A percentile compares a stretch with the other conserved stretches of the same genome.
phyloP scores from a whole-genome alignment of 2,329 filamentous ascomycete genomes.

The Neopestalotiopsis rosae region DNA sequence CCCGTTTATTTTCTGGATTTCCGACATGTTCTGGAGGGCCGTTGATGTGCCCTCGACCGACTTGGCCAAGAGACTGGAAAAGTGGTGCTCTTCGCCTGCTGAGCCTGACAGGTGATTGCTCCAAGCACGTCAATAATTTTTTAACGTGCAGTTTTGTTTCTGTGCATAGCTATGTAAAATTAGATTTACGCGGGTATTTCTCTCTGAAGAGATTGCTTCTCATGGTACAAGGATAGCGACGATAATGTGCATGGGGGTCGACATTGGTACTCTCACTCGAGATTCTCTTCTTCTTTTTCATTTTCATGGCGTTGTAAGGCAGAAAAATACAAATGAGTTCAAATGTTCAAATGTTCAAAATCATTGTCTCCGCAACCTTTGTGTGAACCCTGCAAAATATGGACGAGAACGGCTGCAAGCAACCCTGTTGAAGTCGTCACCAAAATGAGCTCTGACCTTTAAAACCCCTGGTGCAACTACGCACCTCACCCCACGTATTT shows the following conservation, averaged over 20 bases:
- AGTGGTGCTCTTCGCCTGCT: slow-evolving; percentile 25
- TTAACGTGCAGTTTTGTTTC: background rate
- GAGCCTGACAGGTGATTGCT: slow-evolving; percentile 1
- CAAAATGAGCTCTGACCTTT: background rate
- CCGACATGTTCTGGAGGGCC: slow-evolving; percentile 53
- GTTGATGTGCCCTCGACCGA: slow-evolving; percentile 34
- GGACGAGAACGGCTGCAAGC: background rate
- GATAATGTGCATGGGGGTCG: background rate
- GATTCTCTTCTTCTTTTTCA: background rate
- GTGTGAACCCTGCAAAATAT: background rate
- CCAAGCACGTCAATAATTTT: too few species aligned
- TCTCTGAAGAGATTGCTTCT: background rate
- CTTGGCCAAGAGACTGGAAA: slow-evolving; percentile 34
- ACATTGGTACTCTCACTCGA: background rate
- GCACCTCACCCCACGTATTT: background rate
- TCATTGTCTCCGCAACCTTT: background rate
- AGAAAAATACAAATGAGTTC: background rate
- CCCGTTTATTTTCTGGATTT: slow-evolving; percentile 51
- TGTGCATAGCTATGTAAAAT: background rate
- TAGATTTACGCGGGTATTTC: background rate
- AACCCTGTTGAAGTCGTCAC: background rate
- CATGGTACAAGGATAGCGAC: background rate
- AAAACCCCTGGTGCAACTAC: background rate
- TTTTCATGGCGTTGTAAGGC: background rate
- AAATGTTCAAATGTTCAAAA: background rate